Evolutionary conservation across 2,329 filamentous ascomycete species (phyloP), one percentile per base, ranked within the genome.

Genomic region (Fusarium sp.): DNA sequence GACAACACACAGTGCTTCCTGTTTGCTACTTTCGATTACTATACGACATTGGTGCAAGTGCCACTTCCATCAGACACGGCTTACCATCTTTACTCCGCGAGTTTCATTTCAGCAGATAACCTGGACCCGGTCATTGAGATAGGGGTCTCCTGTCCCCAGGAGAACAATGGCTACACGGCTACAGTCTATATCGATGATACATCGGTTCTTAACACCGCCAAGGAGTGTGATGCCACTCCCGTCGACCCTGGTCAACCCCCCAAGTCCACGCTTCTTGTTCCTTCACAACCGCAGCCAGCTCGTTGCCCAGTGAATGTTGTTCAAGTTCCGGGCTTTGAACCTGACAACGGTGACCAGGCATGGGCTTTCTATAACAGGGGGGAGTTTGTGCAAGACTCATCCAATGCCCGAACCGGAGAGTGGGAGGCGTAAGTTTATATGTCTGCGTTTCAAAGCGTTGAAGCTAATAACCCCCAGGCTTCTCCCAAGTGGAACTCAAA

Each of bases 21-120:
- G 1, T 60, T 59, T 34, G 24, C 56, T 8, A 45, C 44, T 1
- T 60, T 60, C 39, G 56, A 60, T 23, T 60, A 60, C 21, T 60
- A 60, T 1, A 60, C 56, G 0, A 20, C 38, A 0, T 21, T 60
- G 12, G 20, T 20, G 2, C 20, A 17, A 2, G 44, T 59, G 6
- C 2, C 44, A 1, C n/a, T 60, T 34, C 32, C 32, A 0, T 51
- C 24, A 2, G 44, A 60, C 7, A 26, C 32, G 0, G 15, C 21
- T 1, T 60, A 60, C 12, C 55, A 52, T 5, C 14, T 19, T 7
- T 60, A 60, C 6, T 14, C 38, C 2, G 19, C 38, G 0, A 20
- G n/a, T 11, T 60, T 60, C 7, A 52, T 60, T 8, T n/a, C 56
- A 7, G 30, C 32, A 6, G 56, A 60, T 3, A 60, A 60, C 15